A percentile compares a stretch with the other conserved stretches of the same genome.
phyloP scores from a whole-genome alignment of 169 alveolate species.

The Plasmodium adleri region DNA sequence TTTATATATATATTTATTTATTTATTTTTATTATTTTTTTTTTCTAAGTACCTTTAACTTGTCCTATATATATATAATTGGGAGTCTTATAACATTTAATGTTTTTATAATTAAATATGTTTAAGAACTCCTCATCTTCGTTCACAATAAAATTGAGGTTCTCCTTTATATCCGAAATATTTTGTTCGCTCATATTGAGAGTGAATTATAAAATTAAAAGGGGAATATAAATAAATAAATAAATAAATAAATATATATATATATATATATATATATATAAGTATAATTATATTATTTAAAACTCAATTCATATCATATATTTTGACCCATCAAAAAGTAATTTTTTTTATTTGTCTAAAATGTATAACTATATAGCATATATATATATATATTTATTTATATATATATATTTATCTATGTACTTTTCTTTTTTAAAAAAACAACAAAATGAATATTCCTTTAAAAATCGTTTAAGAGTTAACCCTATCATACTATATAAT shows the following conservation, averaged over 20 bases:
- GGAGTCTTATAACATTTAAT: slow-evolving; percentile 44
- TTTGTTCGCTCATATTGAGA: slow-evolving; percentile 13
- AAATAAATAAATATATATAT: not conserved
- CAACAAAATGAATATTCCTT: too few relatives aligned
- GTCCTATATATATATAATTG: slow-evolving; percentile 65
- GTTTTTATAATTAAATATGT: slow-evolving; percentile 58
- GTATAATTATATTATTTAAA: not conserved
- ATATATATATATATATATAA: not conserved
- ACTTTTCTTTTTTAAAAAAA: too few relatives aligned
- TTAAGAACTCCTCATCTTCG: slow-evolving; percentile 66
- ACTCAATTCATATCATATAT: too few relatives aligned
- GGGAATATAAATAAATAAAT: not conserved
- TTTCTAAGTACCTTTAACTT: slow-evolving; percentile 23
- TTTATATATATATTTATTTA: not conserved
- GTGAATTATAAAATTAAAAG: not conserved
- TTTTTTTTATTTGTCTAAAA: not conserved
- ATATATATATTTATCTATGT: too few relatives aligned
- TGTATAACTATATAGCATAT: not conserved
- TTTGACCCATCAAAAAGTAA: not conserved
- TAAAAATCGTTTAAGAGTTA: too few relatives aligned
- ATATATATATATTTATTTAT: too few relatives aligned
- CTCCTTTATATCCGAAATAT: slow-evolving; percentile 5
- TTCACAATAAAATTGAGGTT: slow-evolving; percentile 32
- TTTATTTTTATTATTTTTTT: too few relatives aligned
- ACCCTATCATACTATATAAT: too few relatives aligned